A percentile compares a stretch with the other conserved stretches of the same genome.
phyloP scores from a whole-genome alignment of 106 monocot species.

The Triglochin maritima region DNA sequence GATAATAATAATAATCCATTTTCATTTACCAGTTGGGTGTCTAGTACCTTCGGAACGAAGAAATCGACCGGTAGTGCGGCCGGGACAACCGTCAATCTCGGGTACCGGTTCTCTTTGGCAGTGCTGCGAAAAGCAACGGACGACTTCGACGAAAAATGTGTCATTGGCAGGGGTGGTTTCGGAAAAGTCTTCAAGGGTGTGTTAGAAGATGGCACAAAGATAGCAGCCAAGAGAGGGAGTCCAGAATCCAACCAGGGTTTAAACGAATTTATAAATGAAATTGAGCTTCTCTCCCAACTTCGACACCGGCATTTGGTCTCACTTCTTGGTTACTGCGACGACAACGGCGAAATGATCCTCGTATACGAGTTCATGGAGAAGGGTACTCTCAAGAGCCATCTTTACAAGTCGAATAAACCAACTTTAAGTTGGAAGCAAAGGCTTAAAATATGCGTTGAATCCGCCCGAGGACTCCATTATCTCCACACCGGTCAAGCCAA shows the following conservation, averaged over 20 bases:
- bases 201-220: constrained; percentile 8
- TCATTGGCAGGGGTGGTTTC: constrained; percentile 20
- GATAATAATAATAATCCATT: no score
- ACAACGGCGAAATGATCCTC: constrained; percentile 26
- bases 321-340: constrained; percentile 20
- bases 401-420: constrained; percentile 2
- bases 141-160: constrained; percentile 2
- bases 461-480: constrained; percentile 14
- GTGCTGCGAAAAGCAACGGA: constrained; percentile 13
- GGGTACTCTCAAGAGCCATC: constrained; percentile 17
- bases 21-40: no score
- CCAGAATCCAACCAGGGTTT: constrained; percentile 8
- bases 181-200: constrained; percentile 16
- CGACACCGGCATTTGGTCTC: constrained; percentile 24
- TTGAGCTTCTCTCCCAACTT: constrained; percentile 11
- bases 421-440: constrained; percentile 15
- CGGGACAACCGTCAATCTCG: not conserved
- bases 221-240: constrained; percentile 13
- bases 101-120: not conserved
- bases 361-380: constrained; percentile 23
- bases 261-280: constrained; percentile 13
- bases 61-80: not conserved
- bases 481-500: constrained; percentile 10
- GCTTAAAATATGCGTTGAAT: constrained; percentile 18
- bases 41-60: no score